phyloP scores from a whole-genome alignment of 352 stramenopile genomes.

The Globisporangium sylvaticum region DNA sequence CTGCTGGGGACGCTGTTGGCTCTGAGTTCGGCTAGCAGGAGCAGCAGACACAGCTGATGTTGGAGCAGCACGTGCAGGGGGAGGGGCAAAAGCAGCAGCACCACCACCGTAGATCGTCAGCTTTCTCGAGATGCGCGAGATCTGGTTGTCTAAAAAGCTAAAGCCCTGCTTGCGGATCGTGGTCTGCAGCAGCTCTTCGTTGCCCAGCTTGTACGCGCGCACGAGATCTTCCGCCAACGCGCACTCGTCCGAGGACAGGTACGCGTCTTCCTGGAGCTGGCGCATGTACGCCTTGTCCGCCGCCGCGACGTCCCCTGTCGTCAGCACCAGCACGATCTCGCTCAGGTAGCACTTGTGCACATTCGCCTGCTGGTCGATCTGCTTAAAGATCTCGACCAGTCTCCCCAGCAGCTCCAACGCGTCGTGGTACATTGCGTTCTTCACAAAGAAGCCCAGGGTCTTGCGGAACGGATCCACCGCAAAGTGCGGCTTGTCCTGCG shows the following conservation, averaged over 20 bases:
- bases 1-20: slow-evolving; percentile 3
- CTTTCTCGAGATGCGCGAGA: slow-evolving; percentile 62
- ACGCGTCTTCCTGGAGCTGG: slow-evolving; percentile 76
- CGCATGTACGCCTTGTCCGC: slow-evolving; percentile 72
- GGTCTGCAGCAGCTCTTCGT: slow-evolving; percentile 66
- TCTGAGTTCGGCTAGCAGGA: not conserved
- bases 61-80: not conserved
- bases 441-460: slow-evolving; percentile 68
- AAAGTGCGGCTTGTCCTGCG: slow-evolving; percentile 82
- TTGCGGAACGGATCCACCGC: slow-evolving; percentile 79
- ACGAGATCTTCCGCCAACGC: slow-evolving; percentile 74
- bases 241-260: slow-evolving; percentile 72
- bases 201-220: slow-evolving; percentile 71
- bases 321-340: slow-evolving; percentile 58
- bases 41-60: not conserved
- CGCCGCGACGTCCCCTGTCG: slow-evolving; percentile 58
- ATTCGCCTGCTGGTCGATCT: slow-evolving; percentile 65
- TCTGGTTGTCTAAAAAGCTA: slow-evolving; percentile 76
- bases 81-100: not conserved
- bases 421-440: slow-evolving; percentile 44
- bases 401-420: slow-evolving; percentile 44
- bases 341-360: slow-evolving; percentile 74
- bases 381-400: slow-evolving; percentile 47
- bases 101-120: slow-evolving; percentile 52
- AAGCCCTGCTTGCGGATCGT: slow-evolving; percentile 75